A percentile compares a stretch with the other conserved stretches of the same genome.
Evolutionary conservation across 192 early-diverging fungal genomes (phyloP).

Genomic region (Linnemannia zychae): DNA sequence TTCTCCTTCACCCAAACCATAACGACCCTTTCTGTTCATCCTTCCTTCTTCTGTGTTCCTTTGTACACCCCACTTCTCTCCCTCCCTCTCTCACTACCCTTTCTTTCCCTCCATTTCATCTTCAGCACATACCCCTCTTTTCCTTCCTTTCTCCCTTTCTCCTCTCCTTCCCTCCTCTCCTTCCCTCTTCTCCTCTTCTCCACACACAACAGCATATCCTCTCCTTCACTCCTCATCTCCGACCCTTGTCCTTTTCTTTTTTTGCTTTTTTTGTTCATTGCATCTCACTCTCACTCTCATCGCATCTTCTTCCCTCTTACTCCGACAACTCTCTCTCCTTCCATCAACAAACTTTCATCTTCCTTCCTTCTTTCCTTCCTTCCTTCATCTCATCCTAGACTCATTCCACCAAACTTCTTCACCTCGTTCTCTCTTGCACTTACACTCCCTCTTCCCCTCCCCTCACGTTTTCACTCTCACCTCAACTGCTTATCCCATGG

Average conservation of each 20-base stretch:
- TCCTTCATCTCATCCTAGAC: background rate
- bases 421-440: background rate
- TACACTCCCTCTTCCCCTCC: background rate
- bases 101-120: background rate
- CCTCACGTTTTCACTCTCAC: background rate
- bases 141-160: background rate
- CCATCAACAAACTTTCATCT: background rate
- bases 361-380: background rate
- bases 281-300: background rate
- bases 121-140: too few species aligned
- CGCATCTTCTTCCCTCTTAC: background rate
- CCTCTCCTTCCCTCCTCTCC: background rate
- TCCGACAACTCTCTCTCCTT: background rate
- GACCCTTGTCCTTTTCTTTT: background rate
- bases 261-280: too few species aligned
- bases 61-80: background rate
- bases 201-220: background rate
- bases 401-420: background rate
- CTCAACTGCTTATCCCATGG: constrained; percentile 1
- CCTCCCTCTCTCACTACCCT: background rate
- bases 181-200: background rate
- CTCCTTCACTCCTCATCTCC: background rate
- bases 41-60: background rate
- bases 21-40: background rate
- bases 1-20: background rate